These are phyloP conservation scores for Hyphopichia burtonii DNA, from an alignment of 1,139 yeast genomes.

Conservation along the genomic window DNA sequence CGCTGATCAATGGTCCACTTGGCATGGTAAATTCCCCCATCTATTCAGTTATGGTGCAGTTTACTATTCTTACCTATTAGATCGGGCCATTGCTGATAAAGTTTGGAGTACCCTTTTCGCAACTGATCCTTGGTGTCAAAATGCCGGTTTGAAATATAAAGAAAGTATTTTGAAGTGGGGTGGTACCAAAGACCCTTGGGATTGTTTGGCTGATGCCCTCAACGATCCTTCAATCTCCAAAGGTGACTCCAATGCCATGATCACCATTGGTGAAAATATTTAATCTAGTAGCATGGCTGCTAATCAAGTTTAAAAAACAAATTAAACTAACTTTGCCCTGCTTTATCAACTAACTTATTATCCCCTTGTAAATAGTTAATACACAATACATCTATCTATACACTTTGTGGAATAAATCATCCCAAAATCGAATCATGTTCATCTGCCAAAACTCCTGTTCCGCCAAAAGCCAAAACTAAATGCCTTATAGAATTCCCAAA, in stretches of 20 bases:
- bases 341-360: too few species aligned
- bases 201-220: conserved; percentile 75
- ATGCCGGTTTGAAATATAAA: conserved; percentile 74
- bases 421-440: too few species aligned
- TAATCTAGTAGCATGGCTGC: neutral
- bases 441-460: neutral
- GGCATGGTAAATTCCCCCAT: conserved; percentile 97
- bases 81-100: conserved; percentile 87
- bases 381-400: too few species aligned
- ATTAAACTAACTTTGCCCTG: too few species aligned
- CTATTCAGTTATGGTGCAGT: conserved; percentile 92
- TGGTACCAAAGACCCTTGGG: conserved; percentile 90
- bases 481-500: neutral
- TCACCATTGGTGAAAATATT: conserved; percentile 43
- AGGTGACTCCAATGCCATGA: conserved; percentile 79
- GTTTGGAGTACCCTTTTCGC: conserved; percentile 76
- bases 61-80: conserved; percentile 87
- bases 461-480: neutral
- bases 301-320: neutral
- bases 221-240: conserved; percentile 56
- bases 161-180: conserved; percentile 85
- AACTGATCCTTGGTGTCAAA: conserved; percentile 65
- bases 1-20: conserved; percentile 65
- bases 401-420: too few species aligned
- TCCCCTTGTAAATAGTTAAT: too few species aligned